A percentile compares a stretch with the other conserved stretches of the same genome.
These are phyloP conservation scores for Mortierella sp. DNA, from an alignment of 371 early-diverging fungal species.

Conservation along the genomic window DNA sequence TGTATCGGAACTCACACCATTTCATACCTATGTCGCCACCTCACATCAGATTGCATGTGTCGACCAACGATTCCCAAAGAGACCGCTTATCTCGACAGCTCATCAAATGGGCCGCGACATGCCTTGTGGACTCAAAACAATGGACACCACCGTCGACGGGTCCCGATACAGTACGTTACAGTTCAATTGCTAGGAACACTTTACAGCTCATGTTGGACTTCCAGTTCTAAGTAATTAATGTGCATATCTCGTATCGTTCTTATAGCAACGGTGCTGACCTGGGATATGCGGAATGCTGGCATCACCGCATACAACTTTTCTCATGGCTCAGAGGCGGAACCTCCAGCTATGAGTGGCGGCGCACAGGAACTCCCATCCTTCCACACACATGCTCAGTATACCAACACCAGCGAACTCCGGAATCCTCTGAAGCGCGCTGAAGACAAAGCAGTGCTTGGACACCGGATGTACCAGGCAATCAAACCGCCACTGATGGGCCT, in stretches of 20 bases:
- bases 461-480: slow-evolving; percentile 17
- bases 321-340: slow-evolving; percentile 19
- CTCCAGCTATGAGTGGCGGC: slow-evolving; percentile 25
- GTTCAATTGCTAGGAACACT: no score
- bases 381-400: slow-evolving; percentile 48
- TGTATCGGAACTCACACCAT: slow-evolving; percentile 17
- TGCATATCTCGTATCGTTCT: neutral
- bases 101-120: slow-evolving; percentile 38
- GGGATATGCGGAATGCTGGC: slow-evolving; percentile 43
- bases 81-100: slow-evolving; percentile 45
- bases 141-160: slow-evolving; percentile 22
- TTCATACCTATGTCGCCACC: slow-evolving; percentile 46
- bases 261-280: slow-evolving; percentile 41
- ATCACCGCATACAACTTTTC: slow-evolving; percentile 41
- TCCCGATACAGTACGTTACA: slow-evolving; percentile 22
- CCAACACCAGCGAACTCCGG: slow-evolving; percentile 36
- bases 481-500: slow-evolving; percentile 47
- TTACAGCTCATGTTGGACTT: no score
- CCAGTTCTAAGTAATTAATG: no score
- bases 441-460: neutral
- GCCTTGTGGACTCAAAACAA: slow-evolving; percentile 44
- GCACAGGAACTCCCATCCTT: slow-evolving; percentile 44
- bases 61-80: slow-evolving; percentile 47
- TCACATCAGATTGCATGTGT: slow-evolving; percentile 45
- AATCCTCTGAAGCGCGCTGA: slow-evolving; percentile 23